Evolutionary conservation across 208 protist species (phyloP), one percentile per base, ranked within the genome.

Genomic region (Balamuthia mandrillaris): DNA sequence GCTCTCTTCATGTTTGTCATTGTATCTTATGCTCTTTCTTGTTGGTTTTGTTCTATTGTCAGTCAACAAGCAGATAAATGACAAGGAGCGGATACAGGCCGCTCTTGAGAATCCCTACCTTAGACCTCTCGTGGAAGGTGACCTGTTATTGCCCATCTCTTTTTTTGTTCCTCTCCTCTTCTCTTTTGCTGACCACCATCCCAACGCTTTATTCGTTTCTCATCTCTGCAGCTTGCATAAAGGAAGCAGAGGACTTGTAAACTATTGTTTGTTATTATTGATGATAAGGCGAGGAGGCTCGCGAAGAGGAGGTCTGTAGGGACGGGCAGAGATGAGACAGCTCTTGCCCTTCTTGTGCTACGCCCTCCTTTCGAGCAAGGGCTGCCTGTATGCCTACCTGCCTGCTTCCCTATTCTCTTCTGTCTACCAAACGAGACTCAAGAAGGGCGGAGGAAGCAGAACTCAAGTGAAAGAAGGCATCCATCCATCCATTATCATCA

Each of bases 21-120:
- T 45, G n/a, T 84, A 12, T 39, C 27, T 14, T 77, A 33, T 5
- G 37, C 21, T 3, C 27, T 82, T 65, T n/a, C 16, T 29, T 24
- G n/a, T n/a, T 27, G 0, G 29, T 54, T 31, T 29, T 61, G 84
- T 21, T 37, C 49, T 10, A 51, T 16, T 37, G 31, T 7, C 79
- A 91, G 90, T 94, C 24, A 94, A 94, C 68, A 94, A 94, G 85
- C 91, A 94, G 70, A 60, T 94, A 18, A 88, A 86, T 54, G 91
- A 94, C 81, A 94, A 94, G 83, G 91, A 94, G 85, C 85, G 91
- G 74, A 87, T 93, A 41, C 87, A 88, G 39, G 91, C 91, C 14
- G 91, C 92, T 10, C 68, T 94, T 12, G 91, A 94, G 63, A 93
- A 93, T 61, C 61, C 44, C 29, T 75, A 88, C 56, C 75, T 94